Conservation (phyloP, 208 protist genomes). For the Leishmania martiniquensis region DNA sequence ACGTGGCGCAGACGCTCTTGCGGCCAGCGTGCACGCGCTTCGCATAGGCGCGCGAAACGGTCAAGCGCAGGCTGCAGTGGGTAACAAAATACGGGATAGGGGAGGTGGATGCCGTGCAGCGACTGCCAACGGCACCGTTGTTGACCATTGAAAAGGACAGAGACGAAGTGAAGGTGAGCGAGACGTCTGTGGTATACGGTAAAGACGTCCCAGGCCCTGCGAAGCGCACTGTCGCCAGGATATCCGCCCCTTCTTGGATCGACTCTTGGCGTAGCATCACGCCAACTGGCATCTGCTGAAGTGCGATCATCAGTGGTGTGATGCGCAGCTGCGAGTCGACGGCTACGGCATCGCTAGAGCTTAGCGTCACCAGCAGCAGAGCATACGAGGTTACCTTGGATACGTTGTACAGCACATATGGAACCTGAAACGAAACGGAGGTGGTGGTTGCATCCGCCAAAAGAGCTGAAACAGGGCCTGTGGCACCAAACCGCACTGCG, state of each 20-base stretch:
- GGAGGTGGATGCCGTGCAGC: constrained; percentile 45
- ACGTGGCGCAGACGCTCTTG: constrained; percentile 63
- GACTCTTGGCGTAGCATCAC: constrained; percentile 26
- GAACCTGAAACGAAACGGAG: constrained; percentile 27
- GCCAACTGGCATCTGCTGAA: constrained; percentile 24
- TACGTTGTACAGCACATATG: constrained; percentile 26
- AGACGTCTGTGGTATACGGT: constrained; percentile 45
- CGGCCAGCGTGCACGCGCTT: constrained; percentile 31
- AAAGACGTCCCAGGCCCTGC: constrained; percentile 48
- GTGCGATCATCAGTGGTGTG: constrained; percentile 37
- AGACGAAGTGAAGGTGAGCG: constrained; percentile 27
- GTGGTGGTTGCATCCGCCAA: constrained; percentile 4
- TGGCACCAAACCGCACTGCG: constrained; percentile 28
- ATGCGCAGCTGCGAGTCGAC: constrained; percentile 23
- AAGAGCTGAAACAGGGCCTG: constrained; percentile 23
- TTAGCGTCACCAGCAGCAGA: constrained; percentile 19
- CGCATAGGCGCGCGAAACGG: constrained; percentile 30
- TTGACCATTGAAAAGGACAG: constrained; percentile 69
- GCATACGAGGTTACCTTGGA: constrained; percentile 5
- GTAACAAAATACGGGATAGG: constrained; percentile 49
- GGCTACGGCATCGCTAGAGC: background rate
- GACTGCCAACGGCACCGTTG: constrained; percentile 49
- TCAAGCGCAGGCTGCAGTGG: constrained; percentile 37
- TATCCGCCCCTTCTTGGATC: constrained; percentile 23
- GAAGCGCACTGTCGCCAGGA: constrained; percentile 36